Base-by-base conservation (phyloP, 139 green algal genomes). In the Penium margaritaceum region DNA sequence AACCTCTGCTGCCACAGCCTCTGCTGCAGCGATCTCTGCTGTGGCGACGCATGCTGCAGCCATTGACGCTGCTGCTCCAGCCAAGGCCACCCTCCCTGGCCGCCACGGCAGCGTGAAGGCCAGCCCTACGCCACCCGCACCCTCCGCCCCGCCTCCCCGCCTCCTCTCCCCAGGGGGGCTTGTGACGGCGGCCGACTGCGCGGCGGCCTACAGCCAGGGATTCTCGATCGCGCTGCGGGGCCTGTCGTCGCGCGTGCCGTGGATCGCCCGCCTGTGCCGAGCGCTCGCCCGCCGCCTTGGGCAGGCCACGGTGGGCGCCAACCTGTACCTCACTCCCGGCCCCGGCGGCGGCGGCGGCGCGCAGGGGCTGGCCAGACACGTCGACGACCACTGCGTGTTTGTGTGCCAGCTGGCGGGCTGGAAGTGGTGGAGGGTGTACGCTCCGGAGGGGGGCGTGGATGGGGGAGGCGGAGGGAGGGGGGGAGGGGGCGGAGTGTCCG, bases 371-470 rank as follows among this genome's bases (percentile, higher is more conserved):
- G 69, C 24, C 9, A 17, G 9, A 38, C 69, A 76, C 61, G 19
- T 34, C 33, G 69, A 76, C 43, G 69, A 76, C 30, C 69, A 76
- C 43, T 76, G 69, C 53, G 69, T 76, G 5, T 43, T 76, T 39
- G 53, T 76, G 7, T 69, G 53, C 61, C 69, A 76, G 69, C 39
- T 76, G 53, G 53, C 53, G 54, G 69, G 69, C 3, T 39, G 27
- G 17, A 74, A 74, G 55, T 24, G 4, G 27, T 74, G 67, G 67
- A 21, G 21, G 6, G 43, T 74, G n/a, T 73, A 64, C 14, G 24
- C 29, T 30, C 6, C 35, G 32, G 35, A 64, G 7, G 65, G 43
- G 27, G 61, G 27, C 61, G 4, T 36, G 27, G n/a, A 24, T 69
- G 38, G 38, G 27, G 38, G 27, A 5, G n/a, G n/a, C n/a, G 5